Conservation (phyloP, 2,329 filamentous ascomycete genomes). For the Talaromyces funiculosus region DNA sequence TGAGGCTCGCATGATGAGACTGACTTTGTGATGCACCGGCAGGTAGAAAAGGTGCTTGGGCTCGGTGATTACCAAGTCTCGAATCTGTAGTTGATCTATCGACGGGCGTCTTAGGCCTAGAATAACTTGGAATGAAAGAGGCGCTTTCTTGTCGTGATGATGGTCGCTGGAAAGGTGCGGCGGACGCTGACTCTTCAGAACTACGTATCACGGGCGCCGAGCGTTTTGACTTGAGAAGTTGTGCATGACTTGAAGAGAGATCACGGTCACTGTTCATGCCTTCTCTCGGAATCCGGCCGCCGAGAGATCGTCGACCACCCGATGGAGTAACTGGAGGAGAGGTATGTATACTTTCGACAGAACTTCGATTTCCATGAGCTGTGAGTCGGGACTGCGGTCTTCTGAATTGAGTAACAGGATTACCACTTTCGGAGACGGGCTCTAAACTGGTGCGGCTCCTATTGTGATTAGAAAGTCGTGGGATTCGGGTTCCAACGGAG, state of each 20-base stretch:
- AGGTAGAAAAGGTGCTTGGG: conserved; percentile 69
- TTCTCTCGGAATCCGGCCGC: conserved; percentile 34
- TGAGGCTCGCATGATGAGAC: conserved; percentile 72
- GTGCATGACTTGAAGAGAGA: conserved; percentile 46
- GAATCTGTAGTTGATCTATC: conserved; percentile 48
- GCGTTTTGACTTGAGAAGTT: conserved; percentile 54
- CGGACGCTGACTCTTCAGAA: conserved; percentile 28
- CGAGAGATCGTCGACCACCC: conserved; percentile 57
- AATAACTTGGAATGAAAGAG: conserved; percentile 26
- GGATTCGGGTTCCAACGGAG: conserved; percentile 62
- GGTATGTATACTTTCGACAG: conserved; percentile 47
- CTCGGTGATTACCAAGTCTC: conserved; percentile 48
- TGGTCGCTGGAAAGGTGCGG: conserved; percentile 31
- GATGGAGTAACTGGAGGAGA: conserved; percentile 53
- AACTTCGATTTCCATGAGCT: conserved; percentile 62
- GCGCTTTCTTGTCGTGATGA: conserved; percentile 34
- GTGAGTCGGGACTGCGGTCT: conserved; percentile 63
- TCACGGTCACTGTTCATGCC: conserved; percentile 41
- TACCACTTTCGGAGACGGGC: conserved; percentile 85
- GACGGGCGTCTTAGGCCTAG: conserved; percentile 65
- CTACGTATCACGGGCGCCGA: conserved; percentile 55
- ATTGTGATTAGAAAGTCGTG: conserved; percentile 68
- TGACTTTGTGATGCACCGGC: conserved; percentile 67
- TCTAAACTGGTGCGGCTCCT: conserved; percentile 71
- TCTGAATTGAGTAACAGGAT: conserved; percentile 57